Evolutionary conservation across 441 rosid species (phyloP), one percentile per base, ranked within the genome.

Genomic region (Kokia cookei): DNA sequence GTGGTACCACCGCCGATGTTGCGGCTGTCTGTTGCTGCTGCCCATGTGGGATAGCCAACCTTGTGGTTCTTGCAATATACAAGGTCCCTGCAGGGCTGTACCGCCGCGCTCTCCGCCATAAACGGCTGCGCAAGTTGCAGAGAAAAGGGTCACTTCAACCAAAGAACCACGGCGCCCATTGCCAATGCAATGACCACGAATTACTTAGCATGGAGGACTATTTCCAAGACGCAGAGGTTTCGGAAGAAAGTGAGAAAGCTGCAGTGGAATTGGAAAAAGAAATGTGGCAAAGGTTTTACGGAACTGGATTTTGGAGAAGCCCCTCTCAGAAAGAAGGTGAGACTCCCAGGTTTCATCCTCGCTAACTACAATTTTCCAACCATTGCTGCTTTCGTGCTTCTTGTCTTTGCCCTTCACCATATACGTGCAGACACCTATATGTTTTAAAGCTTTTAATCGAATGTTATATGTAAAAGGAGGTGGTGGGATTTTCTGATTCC

Each of bases 221-320:
- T 0, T 79, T 37, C 27, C 47, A 7, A 14, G 83, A 75, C 3
- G 77, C 64, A 6, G 82, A 77, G 48, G 70, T 29, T 11, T 79
- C 77, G 9, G 82, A 71, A 10, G 85, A 82, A 26, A 82, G 76
- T 4, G 86, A 80, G 47, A 90, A 80, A 77, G 89, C 86, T 29
- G 86, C 85, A 78, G 5, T 76, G 65, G 81, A 83, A 73, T 78
- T 90, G 27, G 97, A 92, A 86, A 84, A 86, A 59, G 91, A 92
- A 83, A 92, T 92, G 94, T 86, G 87, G 96, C 83, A 89, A 24
- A 88, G 73, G 5, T 90, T 92, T 69, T 84, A 87, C 26, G 83
- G 85, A 3, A 83, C 88, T 13, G 94, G 97, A 0, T 92, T 92
- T 69, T 89, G 96, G 94, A 77, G 96, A 72, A 90, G 96, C 79